Conservation (phyloP, 345 rosid species). For the Populus nigra region DNA sequence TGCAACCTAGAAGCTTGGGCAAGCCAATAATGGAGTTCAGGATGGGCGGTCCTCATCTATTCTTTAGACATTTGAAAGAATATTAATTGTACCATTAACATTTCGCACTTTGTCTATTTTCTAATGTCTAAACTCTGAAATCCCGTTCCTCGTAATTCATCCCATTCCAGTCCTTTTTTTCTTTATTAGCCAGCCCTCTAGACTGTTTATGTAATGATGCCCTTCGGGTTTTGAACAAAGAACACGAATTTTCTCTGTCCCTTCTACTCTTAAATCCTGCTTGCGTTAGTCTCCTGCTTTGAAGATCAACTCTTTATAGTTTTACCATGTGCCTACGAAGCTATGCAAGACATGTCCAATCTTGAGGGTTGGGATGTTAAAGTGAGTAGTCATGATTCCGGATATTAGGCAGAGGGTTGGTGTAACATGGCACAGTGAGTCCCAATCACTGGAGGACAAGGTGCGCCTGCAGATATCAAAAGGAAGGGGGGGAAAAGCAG, state of each 20-base stretch:
- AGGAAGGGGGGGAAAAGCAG: too few species aligned
- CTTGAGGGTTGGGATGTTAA: background rate
- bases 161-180: background rate
- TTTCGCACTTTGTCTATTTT: background rate
- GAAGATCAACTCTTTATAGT: too few species aligned
- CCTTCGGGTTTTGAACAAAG: background rate
- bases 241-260: background rate
- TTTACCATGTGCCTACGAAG: background rate
- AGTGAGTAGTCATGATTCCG: background rate
- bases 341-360: background rate
- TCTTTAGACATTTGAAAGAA: background rate
- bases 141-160: background rate
- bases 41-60: background rate
- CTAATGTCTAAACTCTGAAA: background rate
- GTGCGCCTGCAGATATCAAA: background rate
- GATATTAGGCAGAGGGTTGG: background rate
- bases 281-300: background rate
- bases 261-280: background rate
- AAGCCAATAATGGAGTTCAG: background rate
- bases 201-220: background rate
- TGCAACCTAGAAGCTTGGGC: too few species aligned
- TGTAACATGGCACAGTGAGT: background rate
- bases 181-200: background rate
- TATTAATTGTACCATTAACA: background rate
- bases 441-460: background rate